Percentiles rank a stretch among this genome's conserved stretches.
Conservation (phyloP, 2,329 filamentous ascomycete species). For the Achaetomium macrosporum region DNA sequence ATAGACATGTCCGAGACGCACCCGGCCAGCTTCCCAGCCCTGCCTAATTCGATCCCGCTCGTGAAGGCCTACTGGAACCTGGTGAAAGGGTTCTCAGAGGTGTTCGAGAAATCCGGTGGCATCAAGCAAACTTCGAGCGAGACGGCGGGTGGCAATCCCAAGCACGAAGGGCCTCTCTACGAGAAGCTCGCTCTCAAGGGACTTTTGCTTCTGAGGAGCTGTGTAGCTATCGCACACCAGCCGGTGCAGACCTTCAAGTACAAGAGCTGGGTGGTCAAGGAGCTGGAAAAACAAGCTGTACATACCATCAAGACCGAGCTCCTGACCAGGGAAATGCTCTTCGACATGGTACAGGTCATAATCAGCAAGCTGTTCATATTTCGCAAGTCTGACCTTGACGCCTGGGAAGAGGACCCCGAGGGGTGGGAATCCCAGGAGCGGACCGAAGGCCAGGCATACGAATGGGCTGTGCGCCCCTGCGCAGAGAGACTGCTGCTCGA, state of each 20-base stretch:
- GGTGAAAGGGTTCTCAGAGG: slow-evolving; percentile 68
- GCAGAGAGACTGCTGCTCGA: slow-evolving; percentile 92
- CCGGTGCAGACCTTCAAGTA: slow-evolving; percentile 80
- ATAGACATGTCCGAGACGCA: slow-evolving; percentile 76
- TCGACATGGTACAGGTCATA: slow-evolving; percentile 75
- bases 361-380: slow-evolving; percentile 88
- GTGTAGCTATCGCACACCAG: slow-evolving; percentile 77
- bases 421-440: slow-evolving; percentile 93
- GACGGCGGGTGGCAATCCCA: slow-evolving; percentile 39
- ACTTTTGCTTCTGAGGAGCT: slow-evolving; percentile 73
- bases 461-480: slow-evolving; percentile 87
- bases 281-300: slow-evolving; percentile 67
- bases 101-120: slow-evolving; percentile 58
- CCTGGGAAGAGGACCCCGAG: slow-evolving; percentile 92
- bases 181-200: slow-evolving; percentile 81
- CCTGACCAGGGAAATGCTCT: slow-evolving; percentile 68
- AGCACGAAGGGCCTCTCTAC: slow-evolving; percentile 56
- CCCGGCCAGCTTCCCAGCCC: slow-evolving; percentile 72
- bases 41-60: slow-evolving; percentile 73
- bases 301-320: slow-evolving; percentile 66
- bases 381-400: slow-evolving; percentile 73
- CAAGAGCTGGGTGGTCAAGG: slow-evolving; percentile 64
- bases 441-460: slow-evolving; percentile 76
- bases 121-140: slow-evolving; percentile 42
- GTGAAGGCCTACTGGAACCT: slow-evolving; percentile 82